Base-by-base conservation (phyloP, 2,329 filamentous ascomycete genomes). In the Cladobotryum protrusum region DNA sequence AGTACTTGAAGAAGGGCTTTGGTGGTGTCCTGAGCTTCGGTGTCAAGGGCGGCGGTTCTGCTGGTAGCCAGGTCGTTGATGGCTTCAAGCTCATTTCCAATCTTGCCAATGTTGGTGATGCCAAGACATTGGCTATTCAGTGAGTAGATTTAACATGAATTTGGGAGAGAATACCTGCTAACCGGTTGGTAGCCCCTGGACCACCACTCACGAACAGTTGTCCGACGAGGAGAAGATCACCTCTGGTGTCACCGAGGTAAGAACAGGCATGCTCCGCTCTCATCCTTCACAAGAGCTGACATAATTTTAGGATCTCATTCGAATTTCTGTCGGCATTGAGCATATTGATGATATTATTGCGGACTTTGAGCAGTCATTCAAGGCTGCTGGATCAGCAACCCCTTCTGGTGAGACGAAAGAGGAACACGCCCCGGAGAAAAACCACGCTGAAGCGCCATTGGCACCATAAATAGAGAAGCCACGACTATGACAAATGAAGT, bases 281-380 rank as follows among this genome's bases (percentile, higher is more conserved):
- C 7, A 19, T 36, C 19, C 9, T 17, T 17, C 18, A 5, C 19
- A 39, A n/a, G 11, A 39, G n/a, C 44, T 47, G 12, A 47, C 37
- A 37, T 42, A 19, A 7, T 8, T 40, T 9, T 18, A 89, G 78
- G 92, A 95, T 63, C 82, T 91, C 36, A 96, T 97, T 69, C 87
- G 92, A 55, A 93, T 97, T 63, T 96, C 91, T 0, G 91, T 96
- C 52, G 92, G 92, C 47, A 95, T 87, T 1, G 92, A 97, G 73
- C 90, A 96, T 68, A 95, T 97, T 65, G 91, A 96, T 72, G 92
- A 97, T 64, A 96, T 97, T 62, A 93, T 96, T 63, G 86, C 84
- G 60, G 92, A 97, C 71, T 96, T 97, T 66, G 86, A 92, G 69
- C 91, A 96, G 75, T 87, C 88, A 0, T 95, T 96, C 70, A 78